Evolutionary conservation across 2,329 filamentous ascomycete species (phyloP), one percentile per base, ranked within the genome.

Genomic region (Colletotrichum magnum): DNA sequence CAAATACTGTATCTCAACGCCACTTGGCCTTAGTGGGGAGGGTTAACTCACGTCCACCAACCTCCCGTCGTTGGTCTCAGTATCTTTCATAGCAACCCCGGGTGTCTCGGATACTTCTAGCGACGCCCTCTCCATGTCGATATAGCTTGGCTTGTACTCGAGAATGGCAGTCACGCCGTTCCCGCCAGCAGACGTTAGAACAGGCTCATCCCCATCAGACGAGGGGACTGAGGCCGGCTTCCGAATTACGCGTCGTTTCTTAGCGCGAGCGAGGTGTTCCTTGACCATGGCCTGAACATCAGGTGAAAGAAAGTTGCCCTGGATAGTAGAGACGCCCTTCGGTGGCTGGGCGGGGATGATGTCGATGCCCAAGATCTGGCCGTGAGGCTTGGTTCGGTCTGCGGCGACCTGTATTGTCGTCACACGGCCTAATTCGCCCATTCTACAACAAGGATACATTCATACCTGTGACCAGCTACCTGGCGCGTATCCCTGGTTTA

Each of bases 271-370:
- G 48, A 99, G 88, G 76, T 95, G 96, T 5, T 89, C 86, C 78
- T 92, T 91, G 47, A 97, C 91, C 79, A 95, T 88, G 24, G 85
- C 87, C 79, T 93, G 93, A n/a, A 98, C 91, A 2, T 82, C 81
- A 0, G 89, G 87, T 6, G 91, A 92, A 48, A 98, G 84, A 73
- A 99, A 98, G 78, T 99, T 93, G 56, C 97, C 96, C 80, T 99
- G 96, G 66, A 99, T 94, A 2, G 94, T 94, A 32, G 93, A 95
- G n/a, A 97, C 94, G 24, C 96, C 96, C 75, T 88, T 90, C 0
- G 96, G 96, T 5, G 97, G 95, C 78, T 95, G 92, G 0, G 94
- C 94, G 5, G 96, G 96, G 72, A 99, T 94, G 59, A 99, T 88
- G 79, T 99, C 96, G 75, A 99, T 95, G 12, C 96, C 97, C 32